Base-by-base conservation (phyloP, 306 rosid genomes). In the Datisca glomerata region DNA sequence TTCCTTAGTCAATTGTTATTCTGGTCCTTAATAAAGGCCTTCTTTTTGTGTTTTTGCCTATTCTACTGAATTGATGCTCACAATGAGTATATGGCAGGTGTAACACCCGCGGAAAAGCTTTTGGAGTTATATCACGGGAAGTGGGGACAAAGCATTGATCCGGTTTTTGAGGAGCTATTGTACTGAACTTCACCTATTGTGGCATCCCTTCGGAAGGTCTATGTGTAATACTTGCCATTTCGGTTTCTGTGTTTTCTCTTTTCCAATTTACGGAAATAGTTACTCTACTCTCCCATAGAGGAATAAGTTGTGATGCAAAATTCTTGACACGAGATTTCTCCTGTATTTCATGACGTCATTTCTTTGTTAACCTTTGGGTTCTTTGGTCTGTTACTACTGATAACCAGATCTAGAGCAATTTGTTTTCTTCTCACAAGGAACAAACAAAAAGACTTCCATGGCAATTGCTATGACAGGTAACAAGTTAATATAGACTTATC, bases 51-150 rank as follows among this genome's bases (percentile, higher is more conserved):
- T 15, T 13, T 11, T 24, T 19, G 25, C 16, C 21, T 2, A 5
- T 31, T 13, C 27, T 41, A 7, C 24, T 10, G 12, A 20, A 18
- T 2, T 41, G 46, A 18, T 5, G 23, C n/a, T 19, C 11, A 41
- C 17, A 11, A 34, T 24, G 21, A 45, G 57, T 21, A 45, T 53
- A 36, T 58, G 53, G 63, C 73, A 91, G 98, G 96, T 49, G 71
- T 70, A 12, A 91, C 96, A 43, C 94, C 96, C 17, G 94, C 96
- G 29, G 96, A 91, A 70, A 85, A 55, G 70, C 83, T 91, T 51
- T 67, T 85, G 80, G 85, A 80, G 25, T 59, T 84, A 66, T 80
- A 80, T 31, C 37, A 80, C 40, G 94, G 75, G 53, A 80, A 91
- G 54, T 91, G 96, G 98, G 80, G 60, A 50, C 84, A 75, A 45